phyloP scores from a whole-genome alignment of 139 green algal genomes.

The Yamagishiella unicocca region DNA sequence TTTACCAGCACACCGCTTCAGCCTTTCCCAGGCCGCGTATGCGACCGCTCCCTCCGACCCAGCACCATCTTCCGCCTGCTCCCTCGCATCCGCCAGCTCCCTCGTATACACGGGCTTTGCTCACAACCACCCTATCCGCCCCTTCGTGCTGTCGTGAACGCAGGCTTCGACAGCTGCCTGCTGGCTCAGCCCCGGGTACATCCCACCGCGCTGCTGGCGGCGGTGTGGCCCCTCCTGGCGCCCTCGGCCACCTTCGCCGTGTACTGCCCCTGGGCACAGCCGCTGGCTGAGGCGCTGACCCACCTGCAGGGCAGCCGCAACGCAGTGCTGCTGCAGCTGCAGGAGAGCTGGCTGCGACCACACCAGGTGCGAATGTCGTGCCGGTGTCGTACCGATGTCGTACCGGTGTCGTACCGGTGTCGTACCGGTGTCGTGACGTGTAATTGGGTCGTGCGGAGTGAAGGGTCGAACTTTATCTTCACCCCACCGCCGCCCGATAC shows the following conservation, averaged over 20 bases:
- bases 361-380: slow-evolving; percentile 69
- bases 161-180: slow-evolving; percentile 80
- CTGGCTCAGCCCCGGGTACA: slow-evolving; percentile 69
- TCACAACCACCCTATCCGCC: too few relatives aligned
- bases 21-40: too few relatives aligned
- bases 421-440: too few relatives aligned
- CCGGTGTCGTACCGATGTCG: neutral
- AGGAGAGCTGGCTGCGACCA: slow-evolving; percentile 85
- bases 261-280: slow-evolving; percentile 71
- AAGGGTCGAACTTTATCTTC: too few relatives aligned
- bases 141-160: too few relatives aligned
- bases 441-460: too few relatives aligned
- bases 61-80: too few relatives aligned
- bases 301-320: slow-evolving; percentile 40
- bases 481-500: too few relatives aligned
- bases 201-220: slow-evolving; percentile 61
- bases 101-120: too few relatives aligned
- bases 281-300: slow-evolving; percentile 76
- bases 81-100: too few relatives aligned
- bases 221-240: slow-evolving; percentile 79
- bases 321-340: slow-evolving; percentile 72
- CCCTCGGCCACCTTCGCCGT: slow-evolving; percentile 83
- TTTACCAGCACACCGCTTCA: too few relatives aligned
- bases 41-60: too few relatives aligned
- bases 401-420: neutral